Percentiles rank a stretch among this genome's conserved stretches.
These are phyloP conservation scores for Scopulariopsis brevicaulis DNA, from an alignment of 2,329 filamentous ascomycete species.

Conservation along the genomic window DNA sequence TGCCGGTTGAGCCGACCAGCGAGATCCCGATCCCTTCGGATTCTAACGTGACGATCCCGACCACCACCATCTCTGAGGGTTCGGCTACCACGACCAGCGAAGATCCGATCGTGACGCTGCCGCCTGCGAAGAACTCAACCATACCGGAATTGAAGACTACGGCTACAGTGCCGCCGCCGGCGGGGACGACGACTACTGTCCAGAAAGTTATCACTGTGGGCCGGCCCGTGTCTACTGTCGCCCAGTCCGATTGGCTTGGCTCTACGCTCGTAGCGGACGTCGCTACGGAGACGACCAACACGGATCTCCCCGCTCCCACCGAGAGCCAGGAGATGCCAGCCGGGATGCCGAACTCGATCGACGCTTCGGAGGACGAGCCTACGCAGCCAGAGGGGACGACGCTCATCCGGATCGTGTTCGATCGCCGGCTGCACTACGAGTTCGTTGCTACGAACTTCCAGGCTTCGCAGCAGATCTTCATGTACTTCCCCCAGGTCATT, in stretches of 20 bases:
- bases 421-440: conserved; percentile 67
- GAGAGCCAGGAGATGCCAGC: conserved; percentile 45
- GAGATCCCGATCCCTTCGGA: neutral
- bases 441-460: conserved; percentile 64
- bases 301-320: conserved; percentile 12
- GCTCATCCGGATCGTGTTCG: conserved; percentile 77
- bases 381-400: conserved; percentile 51
- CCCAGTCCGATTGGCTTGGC: conserved; percentile 8
- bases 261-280: conserved; percentile 8
- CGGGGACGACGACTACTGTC: conserved; percentile 9
- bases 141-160: neutral
- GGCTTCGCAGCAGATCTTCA: conserved; percentile 77
- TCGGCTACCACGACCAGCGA: conserved; percentile 1
- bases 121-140: conserved; percentile 1
- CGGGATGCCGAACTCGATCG: conserved; percentile 62
- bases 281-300: conserved; percentile 8
- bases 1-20: neutral
- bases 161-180: neutral
- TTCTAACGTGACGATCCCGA: neutral
- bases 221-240: neutral
- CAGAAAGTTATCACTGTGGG: conserved; percentile 6
- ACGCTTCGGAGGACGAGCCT: conserved; percentile 47
- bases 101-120: neutral
- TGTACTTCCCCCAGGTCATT: conserved; percentile 62
- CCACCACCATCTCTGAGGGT: neutral